Evolutionary conservation across 2,329 filamentous ascomycete genomes (phyloP).

Genomic region (Xylariaceae sp.): DNA sequence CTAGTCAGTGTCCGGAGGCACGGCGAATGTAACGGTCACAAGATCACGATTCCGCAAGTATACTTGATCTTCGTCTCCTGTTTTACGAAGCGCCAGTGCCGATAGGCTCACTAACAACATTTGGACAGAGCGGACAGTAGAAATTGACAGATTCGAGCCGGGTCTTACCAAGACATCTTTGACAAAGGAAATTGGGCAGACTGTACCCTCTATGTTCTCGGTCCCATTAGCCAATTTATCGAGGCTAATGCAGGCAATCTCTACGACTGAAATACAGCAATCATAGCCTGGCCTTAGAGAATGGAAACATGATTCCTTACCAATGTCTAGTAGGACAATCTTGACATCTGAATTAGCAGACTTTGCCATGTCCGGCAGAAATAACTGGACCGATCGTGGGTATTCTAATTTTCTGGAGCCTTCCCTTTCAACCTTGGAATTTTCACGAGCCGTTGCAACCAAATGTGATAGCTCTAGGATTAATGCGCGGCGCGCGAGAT

Average conservation of each 20-base stretch:
- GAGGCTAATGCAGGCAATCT: constrained; percentile 42
- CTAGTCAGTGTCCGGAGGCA: constrained; percentile 18
- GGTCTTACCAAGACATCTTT: constrained; percentile 78
- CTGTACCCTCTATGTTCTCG: constrained; percentile 70
- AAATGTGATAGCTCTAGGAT: too few relatives aligned
- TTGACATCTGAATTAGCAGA: constrained; percentile 44
- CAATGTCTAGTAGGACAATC: constrained; percentile 63
- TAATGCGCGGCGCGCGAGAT: constrained; percentile 3
- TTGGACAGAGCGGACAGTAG: background rate
- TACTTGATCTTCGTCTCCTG: constrained; percentile 30
- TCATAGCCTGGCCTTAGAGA: constrained; percentile 29
- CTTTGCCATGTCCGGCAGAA: constrained; percentile 40
- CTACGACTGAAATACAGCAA: constrained; percentile 26
- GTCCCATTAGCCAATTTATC: constrained; percentile 49
- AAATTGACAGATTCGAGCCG: constrained; percentile 13
- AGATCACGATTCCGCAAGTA: constrained; percentile 21
- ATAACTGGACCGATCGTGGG: constrained; percentile 9
- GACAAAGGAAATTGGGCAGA: constrained; percentile 84
- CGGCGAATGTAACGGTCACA: constrained; percentile 24
- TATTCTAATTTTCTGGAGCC: constrained; percentile 11
- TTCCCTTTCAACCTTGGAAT: background rate
- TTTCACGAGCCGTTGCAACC: constrained; percentile 7
- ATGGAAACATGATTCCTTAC: constrained; percentile 48
- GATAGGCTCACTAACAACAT: constrained; percentile 20
- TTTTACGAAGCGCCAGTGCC: constrained; percentile 27